Evolutionary conservation across 2,329 filamentous ascomycete genomes (phyloP).

Genomic region (Colletotrichum acutatum): DNA sequence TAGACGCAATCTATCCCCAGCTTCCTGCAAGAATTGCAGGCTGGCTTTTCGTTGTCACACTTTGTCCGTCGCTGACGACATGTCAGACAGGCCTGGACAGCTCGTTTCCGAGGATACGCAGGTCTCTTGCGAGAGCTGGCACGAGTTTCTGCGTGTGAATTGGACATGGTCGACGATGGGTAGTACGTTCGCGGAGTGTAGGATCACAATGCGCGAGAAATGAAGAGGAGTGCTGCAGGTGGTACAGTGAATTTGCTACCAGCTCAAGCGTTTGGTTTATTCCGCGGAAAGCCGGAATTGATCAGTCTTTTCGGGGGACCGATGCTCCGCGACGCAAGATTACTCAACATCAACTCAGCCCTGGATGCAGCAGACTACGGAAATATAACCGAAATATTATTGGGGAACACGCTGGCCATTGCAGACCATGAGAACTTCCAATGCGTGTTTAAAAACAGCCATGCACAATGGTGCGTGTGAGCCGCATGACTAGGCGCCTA

Average conservation of each 20-base stretch:
- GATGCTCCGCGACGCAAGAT: no score
- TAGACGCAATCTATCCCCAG: slow-evolving; percentile 17
- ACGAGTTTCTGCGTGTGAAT: neutral
- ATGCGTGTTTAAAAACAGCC: no score
- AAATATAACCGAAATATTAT: no score
- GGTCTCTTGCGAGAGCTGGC: neutral
- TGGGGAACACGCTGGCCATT: no score
- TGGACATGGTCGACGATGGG: neutral
- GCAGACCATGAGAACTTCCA: no score
- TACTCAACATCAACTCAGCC: neutral
- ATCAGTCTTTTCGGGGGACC: neutral
- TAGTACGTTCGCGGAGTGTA: neutral
- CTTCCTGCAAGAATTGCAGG: neutral
- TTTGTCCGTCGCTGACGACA: slow-evolving; percentile 13
- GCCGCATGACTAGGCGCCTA: no score
- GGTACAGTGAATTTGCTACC: no score
- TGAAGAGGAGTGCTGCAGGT: no score
- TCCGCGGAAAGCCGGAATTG: neutral
- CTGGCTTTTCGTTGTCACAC: slow-evolving; percentile 12
- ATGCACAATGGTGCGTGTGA: no score
- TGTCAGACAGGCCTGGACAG: slow-evolving; percentile 7
- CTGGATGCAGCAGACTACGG: neutral
- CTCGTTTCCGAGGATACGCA: slow-evolving; percentile 20
- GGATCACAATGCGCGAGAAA: neutral
- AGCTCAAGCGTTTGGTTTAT: neutral